Base-by-base conservation (phyloP, 345 rosid species). In the Corchorus olitorius region DNA sequence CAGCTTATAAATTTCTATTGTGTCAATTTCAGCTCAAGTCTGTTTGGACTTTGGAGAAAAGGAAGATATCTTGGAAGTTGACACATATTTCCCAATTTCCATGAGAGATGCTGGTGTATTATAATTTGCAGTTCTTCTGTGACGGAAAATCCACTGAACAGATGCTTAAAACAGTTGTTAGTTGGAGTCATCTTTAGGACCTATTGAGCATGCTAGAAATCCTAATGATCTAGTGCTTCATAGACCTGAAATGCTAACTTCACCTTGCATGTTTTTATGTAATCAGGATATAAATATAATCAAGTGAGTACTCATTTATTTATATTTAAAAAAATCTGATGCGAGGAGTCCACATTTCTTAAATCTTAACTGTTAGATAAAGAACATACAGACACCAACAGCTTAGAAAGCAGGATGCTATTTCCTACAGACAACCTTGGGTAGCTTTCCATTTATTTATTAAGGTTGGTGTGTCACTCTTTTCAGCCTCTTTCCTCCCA, bases 1-100 rank as follows among this genome's bases (percentile, higher is more conserved):
- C 16, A 49, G 53, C 65, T 62, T 41, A 43, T 62, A 62, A 62
- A 34, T 34, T 62, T 62, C 65, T 62, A n/a, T 34, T 62, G 43
- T 62, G 19, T 15, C 34, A 17, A 62, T 62, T 61, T 34, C 15
- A 33, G 65, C 43, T 61, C 65, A 33, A 61, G 60, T 55, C 60
- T 19, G 16, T 49, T 3, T 55, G 27, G 27, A 61, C 27, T 27
- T 27, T 27, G 43, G 6, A 61, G 13, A 27, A 33, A 17, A 61
- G 33, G n/a, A 33, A 33, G 39, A 41, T 10, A 61, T 33, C 41
- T 61, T 61, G 65, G n/a, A 34, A 61, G 41, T 61, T 12, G 17
- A 49, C 16, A 13, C 34, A 61, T 61, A 61, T 61, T 12, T 61
- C 41, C 14, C 33, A 61, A 33, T 17, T 27, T 27, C 27, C 27